Conservation (phyloP, 2,329 filamentous ascomycete genomes). For the Aspergillus neoniger region DNA sequence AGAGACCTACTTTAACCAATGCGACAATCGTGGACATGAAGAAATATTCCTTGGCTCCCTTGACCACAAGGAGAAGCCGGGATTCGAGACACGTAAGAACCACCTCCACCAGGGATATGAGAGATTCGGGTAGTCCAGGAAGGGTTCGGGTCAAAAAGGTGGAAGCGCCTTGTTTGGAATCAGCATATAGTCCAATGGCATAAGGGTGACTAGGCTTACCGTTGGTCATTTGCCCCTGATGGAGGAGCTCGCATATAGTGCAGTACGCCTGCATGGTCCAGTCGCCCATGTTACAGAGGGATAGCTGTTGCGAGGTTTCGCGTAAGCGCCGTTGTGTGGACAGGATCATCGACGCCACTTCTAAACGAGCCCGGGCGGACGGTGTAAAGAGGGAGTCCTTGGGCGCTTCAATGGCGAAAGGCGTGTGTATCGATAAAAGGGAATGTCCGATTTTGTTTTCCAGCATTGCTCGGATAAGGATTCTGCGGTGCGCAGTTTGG, state of each 20-base stretch:
- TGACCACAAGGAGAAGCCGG: constrained; percentile 35
- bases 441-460: constrained; percentile 39
- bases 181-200: neutral
- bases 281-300: constrained; percentile 38
- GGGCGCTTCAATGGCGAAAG: constrained; percentile 39
- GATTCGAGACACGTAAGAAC: constrained; percentile 33
- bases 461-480: constrained; percentile 36
- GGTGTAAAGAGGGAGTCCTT: constrained; percentile 36
- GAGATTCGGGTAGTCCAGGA: constrained; percentile 35
- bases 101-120: constrained; percentile 37
- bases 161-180: constrained; percentile 12
- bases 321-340: constrained; percentile 39
- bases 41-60: constrained; percentile 44
- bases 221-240: constrained; percentile 25
- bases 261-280: constrained; percentile 41
- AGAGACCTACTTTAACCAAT: constrained; percentile 37
- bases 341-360: constrained; percentile 41
- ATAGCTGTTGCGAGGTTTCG: constrained; percentile 35
- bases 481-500: constrained; percentile 29
- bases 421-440: constrained; percentile 43
- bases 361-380: constrained; percentile 38
- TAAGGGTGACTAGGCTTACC: constrained; percentile 21
- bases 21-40: constrained; percentile 41
- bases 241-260: constrained; percentile 41
- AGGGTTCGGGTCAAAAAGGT: constrained; percentile 28